Conservation (phyloP, 768 basidiomycete species). For the Russula ochroleuca region DNA sequence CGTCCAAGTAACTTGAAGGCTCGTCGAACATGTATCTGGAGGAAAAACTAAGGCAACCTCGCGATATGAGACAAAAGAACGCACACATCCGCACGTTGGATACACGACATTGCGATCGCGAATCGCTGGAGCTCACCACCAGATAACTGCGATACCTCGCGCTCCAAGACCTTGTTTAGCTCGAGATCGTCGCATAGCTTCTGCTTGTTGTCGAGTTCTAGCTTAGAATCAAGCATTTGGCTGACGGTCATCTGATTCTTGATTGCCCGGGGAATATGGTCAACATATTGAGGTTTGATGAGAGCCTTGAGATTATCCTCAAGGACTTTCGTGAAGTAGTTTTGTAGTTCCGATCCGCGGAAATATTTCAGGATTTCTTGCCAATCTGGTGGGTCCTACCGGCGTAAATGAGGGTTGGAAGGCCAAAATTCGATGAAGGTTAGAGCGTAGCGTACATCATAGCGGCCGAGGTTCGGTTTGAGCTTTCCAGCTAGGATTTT, state of each 20-base stretch:
- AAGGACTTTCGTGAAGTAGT: conserved; percentile 99
- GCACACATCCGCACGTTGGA: conserved; percentile 92
- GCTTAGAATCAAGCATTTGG: conserved; percentile 89
- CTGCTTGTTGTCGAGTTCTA: conserved; percentile 86
- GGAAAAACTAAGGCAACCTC: conserved; percentile 10
- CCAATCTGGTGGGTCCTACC: conserved; percentile 96
- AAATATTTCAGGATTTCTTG: conserved; percentile 98
- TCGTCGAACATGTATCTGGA: conserved; percentile 92
- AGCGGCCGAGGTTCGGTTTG: conserved; percentile 95
- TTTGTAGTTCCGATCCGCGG: conserved; percentile 97
- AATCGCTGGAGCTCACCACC: conserved; percentile 98
- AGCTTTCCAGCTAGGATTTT: conserved; percentile 96
- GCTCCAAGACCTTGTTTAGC: conserved; percentile 76
- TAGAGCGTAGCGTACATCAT: conserved; percentile 59
- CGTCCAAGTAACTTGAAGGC: conserved; percentile 96
- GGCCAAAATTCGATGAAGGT: conserved; percentile 1
- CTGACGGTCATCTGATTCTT: conserved; percentile 83
- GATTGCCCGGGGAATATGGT: conserved; percentile 95
- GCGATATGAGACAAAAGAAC: conserved; percentile 33
- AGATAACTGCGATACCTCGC: conserved; percentile 81
- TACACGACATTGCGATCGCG: conserved; percentile 95
- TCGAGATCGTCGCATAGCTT: conserved; percentile 83
- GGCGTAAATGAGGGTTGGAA: conserved; percentile 13
- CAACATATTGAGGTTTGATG: conserved; percentile 99
- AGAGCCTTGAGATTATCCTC: conserved; percentile 98